phyloP scores from a whole-genome alignment of 192 early-diverging fungal genomes.

The Rhizoclosmatium globosum region DNA sequence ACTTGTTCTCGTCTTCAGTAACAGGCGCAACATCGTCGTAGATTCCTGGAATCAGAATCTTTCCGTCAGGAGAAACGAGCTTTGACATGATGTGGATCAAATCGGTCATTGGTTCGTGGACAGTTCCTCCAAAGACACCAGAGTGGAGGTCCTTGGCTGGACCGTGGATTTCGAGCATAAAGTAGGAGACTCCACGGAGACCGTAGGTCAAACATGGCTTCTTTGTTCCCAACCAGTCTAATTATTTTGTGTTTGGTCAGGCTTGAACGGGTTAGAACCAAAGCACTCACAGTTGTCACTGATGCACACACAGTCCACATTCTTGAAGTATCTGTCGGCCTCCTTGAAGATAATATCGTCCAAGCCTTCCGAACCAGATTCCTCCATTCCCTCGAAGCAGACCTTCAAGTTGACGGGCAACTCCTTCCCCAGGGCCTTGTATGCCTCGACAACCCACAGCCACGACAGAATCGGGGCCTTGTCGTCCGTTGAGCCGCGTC shows the following conservation, averaged over 20 bases:
- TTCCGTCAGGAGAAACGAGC: constrained; percentile 84
- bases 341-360: constrained; percentile 88
- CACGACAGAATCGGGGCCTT: constrained; percentile 97
- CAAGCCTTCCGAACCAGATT: constrained; percentile 93
- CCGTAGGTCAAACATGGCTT: constrained; percentile 99
- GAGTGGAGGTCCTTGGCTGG: constrained; percentile 94
- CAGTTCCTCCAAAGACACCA: constrained; percentile 86
- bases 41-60: constrained; percentile 92
- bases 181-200: constrained; percentile 83
- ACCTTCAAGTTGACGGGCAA: constrained; percentile 96
- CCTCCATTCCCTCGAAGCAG: constrained; percentile 97
- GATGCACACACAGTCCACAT: constrained; percentile 96
- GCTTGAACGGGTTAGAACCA: constrained; percentile 15
- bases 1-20: constrained; percentile 78
- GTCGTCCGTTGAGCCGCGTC: constrained; percentile 95
- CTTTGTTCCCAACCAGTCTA: constrained; percentile 91
- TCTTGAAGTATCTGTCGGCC: constrained; percentile 88
- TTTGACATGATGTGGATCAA: constrained; percentile 82
- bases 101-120: constrained; percentile 99
- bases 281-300: constrained; percentile 81
- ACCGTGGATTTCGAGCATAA: constrained; percentile 71
- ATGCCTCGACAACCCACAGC: constrained; percentile 94
- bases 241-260: background rate
- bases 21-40: constrained; percentile 87
- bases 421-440: constrained; percentile 89